These are phyloP conservation scores for Paradendryphiella salina DNA, from an alignment of 2,329 filamentous ascomycete species.

Conservation along the genomic window DNA sequence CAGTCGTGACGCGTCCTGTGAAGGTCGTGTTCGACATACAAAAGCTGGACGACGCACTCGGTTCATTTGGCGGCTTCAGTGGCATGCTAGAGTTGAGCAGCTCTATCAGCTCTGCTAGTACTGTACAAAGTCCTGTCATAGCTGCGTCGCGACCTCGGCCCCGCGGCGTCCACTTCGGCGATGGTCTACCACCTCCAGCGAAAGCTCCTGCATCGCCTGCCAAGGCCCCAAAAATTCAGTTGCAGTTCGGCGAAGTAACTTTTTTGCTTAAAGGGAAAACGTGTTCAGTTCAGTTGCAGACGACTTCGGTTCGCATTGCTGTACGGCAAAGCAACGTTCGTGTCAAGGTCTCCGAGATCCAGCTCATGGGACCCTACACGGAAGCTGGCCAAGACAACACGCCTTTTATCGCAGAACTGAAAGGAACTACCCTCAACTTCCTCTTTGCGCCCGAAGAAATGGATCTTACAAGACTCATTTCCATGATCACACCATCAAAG, in stretches of 20 bases:
- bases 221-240: slow-evolving; percentile 66
- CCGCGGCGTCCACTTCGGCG: slow-evolving; percentile 62
- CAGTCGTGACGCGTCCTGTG: slow-evolving; percentile 76
- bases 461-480: slow-evolving; percentile 80
- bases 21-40: slow-evolving; percentile 76
- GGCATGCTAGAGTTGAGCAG: slow-evolving; percentile 86
- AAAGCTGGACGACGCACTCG: slow-evolving; percentile 80
- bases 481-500: slow-evolving; percentile 87
- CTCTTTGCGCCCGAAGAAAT: slow-evolving; percentile 71
- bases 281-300: slow-evolving; percentile 73
- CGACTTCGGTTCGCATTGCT: slow-evolving; percentile 80
- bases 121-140: slow-evolving; percentile 46
- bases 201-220: slow-evolving; percentile 16
- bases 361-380: slow-evolving; percentile 70
- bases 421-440: slow-evolving; percentile 70
- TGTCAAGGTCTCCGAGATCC: slow-evolving; percentile 74
- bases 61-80: slow-evolving; percentile 88
- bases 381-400: slow-evolving; percentile 59
- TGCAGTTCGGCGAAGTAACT: slow-evolving; percentile 75
- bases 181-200: slow-evolving; percentile 41
- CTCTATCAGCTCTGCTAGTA: slow-evolving; percentile 76
- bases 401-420: slow-evolving; percentile 65
- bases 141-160: slow-evolving; percentile 39
- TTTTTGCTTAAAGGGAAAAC: slow-evolving; percentile 76
- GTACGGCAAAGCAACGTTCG: slow-evolving; percentile 73